These are phyloP conservation scores for Lichtheimia hyalospora DNA, from an alignment of 371 early-diverging fungal genomes.

Conservation along the genomic window DNA sequence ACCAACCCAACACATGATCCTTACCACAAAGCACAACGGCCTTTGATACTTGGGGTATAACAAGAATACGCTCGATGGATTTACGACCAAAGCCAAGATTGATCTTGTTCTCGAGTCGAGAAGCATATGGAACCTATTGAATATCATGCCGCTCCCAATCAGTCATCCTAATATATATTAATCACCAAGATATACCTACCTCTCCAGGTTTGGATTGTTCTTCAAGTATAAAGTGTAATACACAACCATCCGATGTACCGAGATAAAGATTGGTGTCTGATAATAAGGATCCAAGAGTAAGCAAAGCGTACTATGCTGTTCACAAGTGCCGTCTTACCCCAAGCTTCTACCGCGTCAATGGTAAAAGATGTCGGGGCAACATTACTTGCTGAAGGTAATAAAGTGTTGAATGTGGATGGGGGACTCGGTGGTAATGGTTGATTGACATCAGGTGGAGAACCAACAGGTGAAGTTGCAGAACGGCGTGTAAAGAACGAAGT, in stretches of 20 bases:
- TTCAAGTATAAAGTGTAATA: conserved; percentile 66
- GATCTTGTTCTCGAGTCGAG: conserved; percentile 50
- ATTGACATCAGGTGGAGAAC: conserved; percentile 24
- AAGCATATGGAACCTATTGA: conserved; percentile 35
- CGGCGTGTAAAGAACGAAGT: conserved; percentile 35
- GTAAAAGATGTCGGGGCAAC: conserved; percentile 6
- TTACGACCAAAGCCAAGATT: conserved; percentile 64
- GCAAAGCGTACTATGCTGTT: too few relatives aligned
- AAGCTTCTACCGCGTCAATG: conserved; percentile 56
- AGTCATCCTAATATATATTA: background rate
- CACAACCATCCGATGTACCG: conserved; percentile 74
- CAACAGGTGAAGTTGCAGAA: conserved; percentile 25
- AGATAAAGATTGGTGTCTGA: conserved; percentile 69
- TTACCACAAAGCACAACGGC: conserved; percentile 75
- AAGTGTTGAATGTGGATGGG: conserved; percentile 13
- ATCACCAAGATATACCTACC: conserved; percentile 21
- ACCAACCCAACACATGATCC: background rate
- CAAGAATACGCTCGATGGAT: conserved; percentile 65
- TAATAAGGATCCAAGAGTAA: too few relatives aligned
- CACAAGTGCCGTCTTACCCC: conserved; percentile 38
- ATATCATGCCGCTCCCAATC: conserved; percentile 11
- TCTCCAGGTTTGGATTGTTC: conserved; percentile 31
- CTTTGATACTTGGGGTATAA: conserved; percentile 69
- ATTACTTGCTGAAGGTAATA: conserved; percentile 11
- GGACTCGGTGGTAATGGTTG: conserved; percentile 21